Percentiles rank a stretch among this genome's conserved stretches.
These are phyloP conservation scores for Delphinella strobiligena DNA, from an alignment of 2,329 filamentous ascomycete species.

Conservation along the genomic window DNA sequence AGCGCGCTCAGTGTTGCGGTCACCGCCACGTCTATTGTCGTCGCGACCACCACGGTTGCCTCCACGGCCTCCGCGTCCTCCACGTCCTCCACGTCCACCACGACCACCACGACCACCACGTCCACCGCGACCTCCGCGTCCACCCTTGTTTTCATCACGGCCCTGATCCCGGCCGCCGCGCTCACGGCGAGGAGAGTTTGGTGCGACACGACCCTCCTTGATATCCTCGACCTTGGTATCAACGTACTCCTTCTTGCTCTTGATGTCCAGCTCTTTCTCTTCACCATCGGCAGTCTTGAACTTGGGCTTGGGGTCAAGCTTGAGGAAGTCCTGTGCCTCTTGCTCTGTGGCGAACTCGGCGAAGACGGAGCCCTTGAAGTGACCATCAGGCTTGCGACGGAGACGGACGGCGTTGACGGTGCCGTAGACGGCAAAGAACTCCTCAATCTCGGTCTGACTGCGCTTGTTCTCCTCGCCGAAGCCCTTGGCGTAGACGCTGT, in stretches of 20 bases:
- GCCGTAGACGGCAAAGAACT: conserved; percentile 75
- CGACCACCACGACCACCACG: conserved; percentile 2
- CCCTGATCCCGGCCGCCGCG: conserved; percentile 10
- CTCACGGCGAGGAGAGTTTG: conserved; percentile 6
- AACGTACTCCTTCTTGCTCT: conserved; percentile 80
- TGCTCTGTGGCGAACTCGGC: conserved; percentile 81
- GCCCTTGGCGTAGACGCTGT: conserved; percentile 84
- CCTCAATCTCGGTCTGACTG: conserved; percentile 88
- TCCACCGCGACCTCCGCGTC: conserved; percentile 1
- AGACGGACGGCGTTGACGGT: conserved; percentile 74
- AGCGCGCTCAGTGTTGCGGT: conserved; percentile 9
- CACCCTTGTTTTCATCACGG: conserved; percentile 10
- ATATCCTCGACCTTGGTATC: conserved; percentile 29
- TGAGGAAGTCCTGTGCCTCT: conserved; percentile 67
- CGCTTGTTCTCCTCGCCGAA: conserved; percentile 75
- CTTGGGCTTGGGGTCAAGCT: conserved; percentile 65
- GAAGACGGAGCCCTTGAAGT: conserved; percentile 95
- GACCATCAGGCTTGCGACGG: conserved; percentile 57
- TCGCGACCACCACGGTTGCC: conserved; percentile 10
- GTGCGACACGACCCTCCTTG: conserved; percentile 5
- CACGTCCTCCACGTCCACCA: conserved; percentile 5
- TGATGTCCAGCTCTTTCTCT: conserved; percentile 52
- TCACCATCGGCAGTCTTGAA: conserved; percentile 49
- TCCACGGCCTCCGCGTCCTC: conserved; percentile 11
- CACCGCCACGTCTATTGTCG: conserved; percentile 7